Evolutionary conservation across 179 eudicot species (phyloP), one percentile per base, ranked within the genome.

Genomic region (Beta corolliflora): DNA sequence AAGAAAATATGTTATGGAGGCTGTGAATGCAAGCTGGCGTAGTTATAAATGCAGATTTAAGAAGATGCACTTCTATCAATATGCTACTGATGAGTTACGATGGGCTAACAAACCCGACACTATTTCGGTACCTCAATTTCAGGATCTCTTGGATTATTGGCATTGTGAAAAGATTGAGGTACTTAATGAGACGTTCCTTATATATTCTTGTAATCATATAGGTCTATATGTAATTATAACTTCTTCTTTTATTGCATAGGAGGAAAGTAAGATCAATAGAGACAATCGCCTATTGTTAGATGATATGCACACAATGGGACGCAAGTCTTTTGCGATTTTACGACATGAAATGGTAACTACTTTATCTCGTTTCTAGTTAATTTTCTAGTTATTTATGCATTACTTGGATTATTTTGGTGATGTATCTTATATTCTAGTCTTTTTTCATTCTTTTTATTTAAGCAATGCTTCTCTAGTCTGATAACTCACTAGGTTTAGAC

Each of bases 301-400:
- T 25, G 70, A 66, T 66, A 66, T 66, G 70, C 70, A 66, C 45
- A 66, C 45, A 6, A 9, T 66, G 71, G 71, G 71, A 1, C 71
- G 18, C 31, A 36, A 25, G n/a, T 31, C 46, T 2, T 66, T 11
- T 66, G 46, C 48, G 1, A 66, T 66, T 29, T 66, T 66, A 66
- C 71, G 71, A 6, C 71, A 66, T 66, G 71, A 66, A 15, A 4
- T 66, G 46, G 71, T 66, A 66, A 66, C 9, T 31, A 66, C n/a
- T 66, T 66, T 13, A 9, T 11, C 19, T 31, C 0, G 31, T 13
- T 66, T 25, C 5, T 29, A 66, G 18, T 2, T 18, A 31, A 36
- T 66, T 25, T 11, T 7, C 9, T 29, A 65, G 8, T 29, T 25
- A 21, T 11, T 13, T 19, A 59, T 14, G 14, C 64, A 59, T 59